Base-by-base conservation (phyloP, 805 yeast species). In the Saccharomyces mikatae region DNA sequence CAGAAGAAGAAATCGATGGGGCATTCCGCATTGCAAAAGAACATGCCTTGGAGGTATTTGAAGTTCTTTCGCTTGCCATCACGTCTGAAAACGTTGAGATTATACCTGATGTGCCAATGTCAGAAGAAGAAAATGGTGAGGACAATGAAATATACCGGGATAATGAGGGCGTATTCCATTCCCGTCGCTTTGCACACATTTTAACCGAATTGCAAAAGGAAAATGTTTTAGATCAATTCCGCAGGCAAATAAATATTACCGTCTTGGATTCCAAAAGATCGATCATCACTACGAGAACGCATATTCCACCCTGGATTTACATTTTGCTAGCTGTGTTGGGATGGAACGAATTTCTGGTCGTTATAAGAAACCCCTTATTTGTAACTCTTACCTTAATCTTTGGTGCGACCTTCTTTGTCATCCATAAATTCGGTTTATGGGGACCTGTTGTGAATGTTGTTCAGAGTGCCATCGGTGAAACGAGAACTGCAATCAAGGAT, bases 321-420 rank as follows among this genome's bases (percentile, higher is more conserved):
- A 72, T 82, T 10, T 65, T 92, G 13, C 73, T 94, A 26, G 69
- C 86, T 2, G 82, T 87, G 2, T 74, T 94, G 24, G 99, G 99
- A 9, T 94, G 97, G 97, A 91, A 91, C 69, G 97, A 94, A 75
- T 85, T 94, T 60, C 80, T 90, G 86, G 86, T 94, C 9, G 81
- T 94, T 17, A 65, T 94, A 47, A 80, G 95, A 58, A 91, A 88
- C 66, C 97, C 99, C 52, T 63, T 92, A n/a, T 79, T 87, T 61
- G 82, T 91, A 59, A 76, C 87, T 5, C 67, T 90, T 50, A 62
- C 80, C 1, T 66, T 91, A 47, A 51, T 89, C 10, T 48, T 77
- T 0, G 79, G 79, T 1, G 88, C 87, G 0, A 86, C 81, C 1
- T 66, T 78, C 1, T 89, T 86, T 66, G 78, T 87, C 51, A 77